Percentiles rank a stretch among this genome's conserved stretches.
phyloP scores from a whole-genome alignment of 345 rosid species.

The Gossypium thurberi region DNA sequence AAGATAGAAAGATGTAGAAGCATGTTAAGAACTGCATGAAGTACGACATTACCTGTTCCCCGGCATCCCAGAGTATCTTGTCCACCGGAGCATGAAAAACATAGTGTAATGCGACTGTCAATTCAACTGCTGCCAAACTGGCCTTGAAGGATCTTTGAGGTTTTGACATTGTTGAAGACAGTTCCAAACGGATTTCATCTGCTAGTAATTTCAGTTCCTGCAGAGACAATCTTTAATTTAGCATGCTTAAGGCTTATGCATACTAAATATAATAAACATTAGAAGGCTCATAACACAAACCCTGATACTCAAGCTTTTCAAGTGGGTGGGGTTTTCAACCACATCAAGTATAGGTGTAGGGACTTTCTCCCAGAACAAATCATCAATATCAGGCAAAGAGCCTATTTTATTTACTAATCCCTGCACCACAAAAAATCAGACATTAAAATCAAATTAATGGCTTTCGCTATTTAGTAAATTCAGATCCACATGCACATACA shows the following conservation, averaged over 20 bases:
- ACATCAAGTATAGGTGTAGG: conserved; percentile 73
- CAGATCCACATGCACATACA: not conserved
- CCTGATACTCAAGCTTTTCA: conserved; percentile 66
- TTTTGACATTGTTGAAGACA: conserved; percentile 41
- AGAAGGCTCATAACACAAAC: conserved; percentile 29
- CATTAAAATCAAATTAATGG: not conserved
- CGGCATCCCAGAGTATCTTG: conserved; percentile 86
- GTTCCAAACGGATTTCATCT: conserved; percentile 58
- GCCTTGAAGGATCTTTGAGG: conserved; percentile 48
- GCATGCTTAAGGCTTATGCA: not conserved
- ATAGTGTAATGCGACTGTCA: conserved; percentile 78
- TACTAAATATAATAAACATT: not conserved
- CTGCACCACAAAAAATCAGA: conserved; percentile 33
- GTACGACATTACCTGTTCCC: conserved; percentile 57
- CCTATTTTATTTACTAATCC: conserved; percentile 29
- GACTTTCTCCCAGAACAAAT: conserved; percentile 49
- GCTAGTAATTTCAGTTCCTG: conserved; percentile 80
- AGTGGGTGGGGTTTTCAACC: conserved; percentile 68
- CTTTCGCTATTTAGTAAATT: not conserved
- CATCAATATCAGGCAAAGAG: conserved; percentile 65
- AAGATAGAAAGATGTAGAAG: not conserved
- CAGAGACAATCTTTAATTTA: conserved; percentile 6
- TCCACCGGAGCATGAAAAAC: conserved; percentile 83
- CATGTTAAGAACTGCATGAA: not conserved
- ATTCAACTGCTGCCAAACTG: conserved; percentile 68